These are phyloP conservation scores for Acarospora socialis DNA, from an alignment of 2,329 filamentous ascomycete species.

Conservation along the genomic window DNA sequence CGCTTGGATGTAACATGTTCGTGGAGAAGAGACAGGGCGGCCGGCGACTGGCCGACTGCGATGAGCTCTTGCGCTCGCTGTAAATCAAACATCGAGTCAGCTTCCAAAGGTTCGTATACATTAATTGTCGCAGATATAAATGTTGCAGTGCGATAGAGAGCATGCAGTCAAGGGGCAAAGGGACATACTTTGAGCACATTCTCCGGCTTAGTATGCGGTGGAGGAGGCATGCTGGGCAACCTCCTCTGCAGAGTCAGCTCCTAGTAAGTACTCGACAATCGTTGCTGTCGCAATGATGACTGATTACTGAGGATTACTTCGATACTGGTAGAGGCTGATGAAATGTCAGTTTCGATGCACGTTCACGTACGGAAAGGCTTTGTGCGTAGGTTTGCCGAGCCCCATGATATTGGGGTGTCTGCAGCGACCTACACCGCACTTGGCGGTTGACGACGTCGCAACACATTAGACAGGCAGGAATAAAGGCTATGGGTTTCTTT, in stretches of 20 bases:
- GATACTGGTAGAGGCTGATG: too few relatives aligned
- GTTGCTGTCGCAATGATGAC: too few relatives aligned
- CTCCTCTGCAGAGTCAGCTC: too few relatives aligned
- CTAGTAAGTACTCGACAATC: too few relatives aligned
- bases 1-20: constrained; percentile 99
- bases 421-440: too few relatives aligned
- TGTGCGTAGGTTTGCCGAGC: too few relatives aligned
- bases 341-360: too few relatives aligned
- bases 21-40: constrained; percentile 87
- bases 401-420: too few relatives aligned
- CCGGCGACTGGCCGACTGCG: constrained; percentile 83
- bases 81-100: constrained; percentile 12
- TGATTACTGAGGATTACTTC: too few relatives aligned
- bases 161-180: constrained; percentile 5
- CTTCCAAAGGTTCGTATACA: constrained; percentile 3
- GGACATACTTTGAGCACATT: constrained; percentile 74
- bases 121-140: constrained; percentile 5
- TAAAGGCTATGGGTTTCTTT: constrained; percentile 1
- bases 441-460: too few relatives aligned
- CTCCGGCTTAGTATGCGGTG: constrained; percentile 93
- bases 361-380: too few relatives aligned
- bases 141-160: constrained; percentile 4
- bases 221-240: constrained; percentile 64
- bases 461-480: constrained; percentile 14
- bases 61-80: constrained; percentile 94